Base-by-base conservation (phyloP, 768 basidiomycete genomes). In the Suillus clintonianus region DNA sequence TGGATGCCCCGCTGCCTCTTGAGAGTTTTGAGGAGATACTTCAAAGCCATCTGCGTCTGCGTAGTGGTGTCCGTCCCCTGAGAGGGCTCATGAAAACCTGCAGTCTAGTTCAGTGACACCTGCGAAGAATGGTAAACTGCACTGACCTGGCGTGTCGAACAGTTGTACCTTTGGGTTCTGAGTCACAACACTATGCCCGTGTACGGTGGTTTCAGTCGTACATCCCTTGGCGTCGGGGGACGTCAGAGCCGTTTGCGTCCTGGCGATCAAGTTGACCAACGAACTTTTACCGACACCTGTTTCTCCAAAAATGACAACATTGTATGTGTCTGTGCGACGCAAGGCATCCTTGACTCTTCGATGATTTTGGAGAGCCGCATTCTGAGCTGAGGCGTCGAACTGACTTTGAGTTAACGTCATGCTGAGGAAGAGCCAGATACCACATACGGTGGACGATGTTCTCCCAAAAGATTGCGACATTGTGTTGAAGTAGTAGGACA, bases 271-370 rank as follows among this genome's bases (percentile, higher is more conserved):
- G 50, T 76, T 76, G 64, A 75, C 70, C 0, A 75, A 50, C 34
- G 74, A 75, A 24, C 72, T 76, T 62, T 75, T 75, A 5, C 74
- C 74, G 8, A 55, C 57, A 50, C 74, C 74, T 1, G 71, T 69
- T 61, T 74, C 72, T 34, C 74, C 74, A 30, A 62, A 64, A 7
- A 75, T 37, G 50, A 76, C 65, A 41, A 76, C 67, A 59, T 76
- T 76, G 43, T 72, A 50, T 30, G 48, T 50, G 48, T 50, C 48
- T 30, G 6, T 17, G 48, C 48, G 27, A 50, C 22, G 24, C 15
- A 14, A 50, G 30, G 48, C 48, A 6, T 48, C 22, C 13, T 48
- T 1, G n/a, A n/a, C n/a, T n/a, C n/a, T n/a, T n/a, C n/a, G n/a
- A n/a, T n/a, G n/a, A n/a, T n/a, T n/a, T n/a, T n/a, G n/a, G n/a